These are phyloP conservation scores for Volvox reticuliferus DNA, from an alignment of 139 green algal species.

Conservation along the genomic window DNA sequence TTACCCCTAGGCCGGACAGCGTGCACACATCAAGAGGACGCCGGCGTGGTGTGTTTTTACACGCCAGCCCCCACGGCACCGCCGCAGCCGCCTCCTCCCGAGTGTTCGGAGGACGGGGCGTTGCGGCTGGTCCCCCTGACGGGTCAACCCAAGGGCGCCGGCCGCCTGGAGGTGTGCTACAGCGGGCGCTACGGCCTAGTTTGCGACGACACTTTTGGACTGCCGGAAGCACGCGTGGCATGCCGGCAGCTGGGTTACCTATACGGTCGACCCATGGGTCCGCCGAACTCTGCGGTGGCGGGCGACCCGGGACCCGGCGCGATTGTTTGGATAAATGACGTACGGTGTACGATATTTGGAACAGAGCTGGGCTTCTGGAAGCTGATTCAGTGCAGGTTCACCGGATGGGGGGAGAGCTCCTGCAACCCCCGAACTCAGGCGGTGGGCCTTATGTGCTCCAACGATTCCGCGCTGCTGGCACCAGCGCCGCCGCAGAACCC, in stretches of 20 bases:
- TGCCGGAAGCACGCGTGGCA: conserved; percentile 21
- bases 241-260: conserved; percentile 40
- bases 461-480: not conserved
- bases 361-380: not conserved
- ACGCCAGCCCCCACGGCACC: not conserved
- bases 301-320: not conserved
- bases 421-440: not conserved
- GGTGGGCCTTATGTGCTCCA: conserved; percentile 22
- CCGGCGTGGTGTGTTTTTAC: conserved; percentile 1
- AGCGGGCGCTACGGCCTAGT: conserved; percentile 22
- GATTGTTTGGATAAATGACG: conserved; percentile 19
- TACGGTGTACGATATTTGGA: conserved; percentile 9
- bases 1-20: not conserved
- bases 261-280: conserved; percentile 12
- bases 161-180: conserved; percentile 43
- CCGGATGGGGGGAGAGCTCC: not conserved
- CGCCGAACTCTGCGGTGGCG: not conserved
- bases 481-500: not conserved
- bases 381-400: conserved; percentile 37
- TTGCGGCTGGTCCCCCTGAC: conserved; percentile 5
- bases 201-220: conserved; percentile 8
- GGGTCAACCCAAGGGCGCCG: not conserved
- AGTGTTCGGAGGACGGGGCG: conserved; percentile 19
- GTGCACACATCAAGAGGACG: conserved; percentile 33
- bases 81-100: conserved; percentile 17